Conservation (phyloP, 768 basidiomycete species). For the Pisolithus marmoratus region DNA sequence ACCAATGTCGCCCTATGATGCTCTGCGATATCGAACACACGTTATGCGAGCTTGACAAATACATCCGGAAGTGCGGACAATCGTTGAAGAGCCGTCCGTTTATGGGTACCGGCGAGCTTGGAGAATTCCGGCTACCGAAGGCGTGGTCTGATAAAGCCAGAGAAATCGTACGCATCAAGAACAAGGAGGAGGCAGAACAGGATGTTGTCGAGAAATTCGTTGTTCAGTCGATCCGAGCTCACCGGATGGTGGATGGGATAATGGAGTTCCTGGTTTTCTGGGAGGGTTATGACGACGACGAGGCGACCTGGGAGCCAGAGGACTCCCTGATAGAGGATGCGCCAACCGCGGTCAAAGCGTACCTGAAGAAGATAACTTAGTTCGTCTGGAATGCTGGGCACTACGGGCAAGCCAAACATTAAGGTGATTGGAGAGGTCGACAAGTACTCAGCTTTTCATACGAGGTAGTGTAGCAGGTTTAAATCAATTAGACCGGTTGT, state of each 20-base stretch:
- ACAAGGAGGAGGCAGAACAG: slow-evolving; percentile 23
- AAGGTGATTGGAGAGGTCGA: too few relatives aligned
- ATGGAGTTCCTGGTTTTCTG: slow-evolving; percentile 48
- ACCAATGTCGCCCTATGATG: slow-evolving; percentile 44
- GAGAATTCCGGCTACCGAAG: slow-evolving; percentile 36
- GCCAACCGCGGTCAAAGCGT: slow-evolving; percentile 39
- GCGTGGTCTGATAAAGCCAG: slow-evolving; percentile 54
- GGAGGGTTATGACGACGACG: slow-evolving; percentile 45
- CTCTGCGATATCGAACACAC: slow-evolving; percentile 75
- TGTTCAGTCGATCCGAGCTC: slow-evolving; percentile 34
- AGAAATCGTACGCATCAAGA: slow-evolving; percentile 35
- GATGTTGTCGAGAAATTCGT: slow-evolving; percentile 37
- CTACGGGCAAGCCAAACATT: too few relatives aligned
- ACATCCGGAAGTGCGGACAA: slow-evolving; percentile 41
- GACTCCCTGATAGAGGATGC: slow-evolving; percentile 42
- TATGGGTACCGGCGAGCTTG: slow-evolving; percentile 21
- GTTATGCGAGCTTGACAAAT: slow-evolving; percentile 77
- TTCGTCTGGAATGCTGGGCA: not conserved
- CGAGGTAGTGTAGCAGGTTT: too few relatives aligned
- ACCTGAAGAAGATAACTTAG: slow-evolving; percentile 20
- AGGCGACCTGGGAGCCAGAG: slow-evolving; percentile 59
- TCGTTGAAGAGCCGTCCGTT: slow-evolving; percentile 34
- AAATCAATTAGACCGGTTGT: too few relatives aligned
- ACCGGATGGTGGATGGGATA: slow-evolving; percentile 32
- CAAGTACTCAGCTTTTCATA: too few relatives aligned